These are phyloP conservation scores for Thielaviopsis cerberus DNA, from an alignment of 2,329 filamentous ascomycete species.

Conservation along the genomic window DNA sequence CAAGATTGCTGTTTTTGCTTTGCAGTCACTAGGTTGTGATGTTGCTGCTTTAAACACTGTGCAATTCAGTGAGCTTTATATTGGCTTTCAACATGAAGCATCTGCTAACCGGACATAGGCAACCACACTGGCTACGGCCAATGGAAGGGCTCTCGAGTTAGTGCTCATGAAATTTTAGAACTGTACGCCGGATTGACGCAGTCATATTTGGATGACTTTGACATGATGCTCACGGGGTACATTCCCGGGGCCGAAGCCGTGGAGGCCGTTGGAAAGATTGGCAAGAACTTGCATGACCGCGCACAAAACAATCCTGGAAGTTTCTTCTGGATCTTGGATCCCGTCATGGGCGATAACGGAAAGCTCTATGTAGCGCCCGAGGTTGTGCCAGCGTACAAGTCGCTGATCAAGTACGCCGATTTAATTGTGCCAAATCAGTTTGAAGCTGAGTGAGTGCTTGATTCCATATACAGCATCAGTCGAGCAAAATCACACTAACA, in stretches of 20 bases:
- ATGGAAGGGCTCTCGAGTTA: slow-evolving; percentile 66
- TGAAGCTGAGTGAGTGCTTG: slow-evolving; percentile 64
- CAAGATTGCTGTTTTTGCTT: slow-evolving; percentile 85
- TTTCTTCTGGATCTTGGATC: slow-evolving; percentile 96
- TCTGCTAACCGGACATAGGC: slow-evolving; percentile 32
- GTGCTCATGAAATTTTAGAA: slow-evolving; percentile 64
- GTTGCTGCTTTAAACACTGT: slow-evolving; percentile 91
- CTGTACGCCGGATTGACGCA: slow-evolving; percentile 72
- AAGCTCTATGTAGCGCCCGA: slow-evolving; percentile 79
- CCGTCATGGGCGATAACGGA: slow-evolving; percentile 95
- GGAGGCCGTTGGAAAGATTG: slow-evolving; percentile 68
- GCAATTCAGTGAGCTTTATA: slow-evolving; percentile 61
- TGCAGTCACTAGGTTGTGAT: slow-evolving; percentile 86
- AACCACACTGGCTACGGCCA: slow-evolving; percentile 90
- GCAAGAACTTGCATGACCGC: slow-evolving; percentile 55
- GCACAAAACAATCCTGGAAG: slow-evolving; percentile 43
- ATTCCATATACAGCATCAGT: no score
- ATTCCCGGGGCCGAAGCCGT: slow-evolving; percentile 75
- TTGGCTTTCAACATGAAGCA: not conserved
- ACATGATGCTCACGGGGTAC: slow-evolving; percentile 89
- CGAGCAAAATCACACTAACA: not conserved
- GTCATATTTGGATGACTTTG: slow-evolving; percentile 72
- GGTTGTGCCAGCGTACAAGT: slow-evolving; percentile 78
- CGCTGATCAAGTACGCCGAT: slow-evolving; percentile 62
- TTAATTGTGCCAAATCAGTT: slow-evolving; percentile 93